Base-by-base conservation (phyloP, 2,329 filamentous ascomycete species). In the Cordyceps farinosa region DNA sequence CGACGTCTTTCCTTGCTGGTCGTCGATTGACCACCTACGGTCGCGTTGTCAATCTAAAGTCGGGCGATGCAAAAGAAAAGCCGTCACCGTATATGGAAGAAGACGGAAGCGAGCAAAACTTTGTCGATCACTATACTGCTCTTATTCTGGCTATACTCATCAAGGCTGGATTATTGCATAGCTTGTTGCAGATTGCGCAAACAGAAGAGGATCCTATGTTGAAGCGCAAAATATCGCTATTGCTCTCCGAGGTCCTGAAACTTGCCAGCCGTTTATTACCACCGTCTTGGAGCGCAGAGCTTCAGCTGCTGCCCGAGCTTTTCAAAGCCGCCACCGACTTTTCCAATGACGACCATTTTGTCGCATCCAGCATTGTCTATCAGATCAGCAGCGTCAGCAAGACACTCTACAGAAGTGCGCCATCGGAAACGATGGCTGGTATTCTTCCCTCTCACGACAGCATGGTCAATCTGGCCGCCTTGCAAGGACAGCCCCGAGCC, bases 311-410 rank as follows among this genome's bases (percentile, higher is more conserved):
- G 22, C 95, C 95, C 0, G 89, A 94, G 65, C 81, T 98, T 1
- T 90, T 99, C 70, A 83, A 88, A 7, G 87, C 88, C 0, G 92
- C 93, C 5, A 84, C 90, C 2, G 84, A 87, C 40, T 91, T 93
- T 69, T 80, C 85, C 29, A 82, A 87, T 27, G 86, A 93, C 36
- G 84, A 87, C 30, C 88, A 91, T 61, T 93, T 93, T 68, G 82
- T 90, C 63, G 92, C 94, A 7, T 93, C 92, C 8, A 89, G 92
- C 8, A 96, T 96, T 22, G 91, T 99, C 13, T 99, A 98, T 71
- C 95, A 98, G 73, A 96, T 99, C 61, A 97, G 97, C 77, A 97
- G 94, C 72, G 92, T 99, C 68, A 99, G 94, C 74, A 87, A 92
- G 66, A 98, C 93, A 0, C 79, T 99, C 15, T 96, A 96, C 72